Evolutionary conservation across 1,284 basidiomycete genomes (phyloP).

Genomic region (Naganishia cerealis): DNA sequence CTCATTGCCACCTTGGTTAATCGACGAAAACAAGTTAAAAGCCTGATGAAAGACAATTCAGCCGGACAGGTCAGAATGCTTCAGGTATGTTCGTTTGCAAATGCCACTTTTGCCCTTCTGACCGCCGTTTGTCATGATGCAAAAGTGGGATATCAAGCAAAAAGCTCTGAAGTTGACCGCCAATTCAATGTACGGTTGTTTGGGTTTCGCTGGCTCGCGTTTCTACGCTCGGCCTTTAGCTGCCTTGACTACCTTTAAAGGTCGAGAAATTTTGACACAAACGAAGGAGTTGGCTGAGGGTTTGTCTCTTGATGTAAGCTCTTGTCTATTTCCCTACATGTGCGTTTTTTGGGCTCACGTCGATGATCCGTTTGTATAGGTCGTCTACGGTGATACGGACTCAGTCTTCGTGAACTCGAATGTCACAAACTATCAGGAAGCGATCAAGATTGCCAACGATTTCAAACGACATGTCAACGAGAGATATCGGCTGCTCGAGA

Average conservation of each 20-base stretch:
- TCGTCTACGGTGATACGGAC: slow-evolving; percentile 98
- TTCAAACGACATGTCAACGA: slow-evolving; percentile 98
- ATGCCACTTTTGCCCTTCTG: background rate
- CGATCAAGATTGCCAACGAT: slow-evolving; percentile 83
- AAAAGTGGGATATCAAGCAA: slow-evolving; percentile 92
- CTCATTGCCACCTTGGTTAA: slow-evolving; percentile 93
- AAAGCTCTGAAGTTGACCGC: slow-evolving; percentile 96
- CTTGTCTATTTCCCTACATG: background rate
- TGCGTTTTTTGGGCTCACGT: background rate
- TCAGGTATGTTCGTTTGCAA: slow-evolving; percentile 64
- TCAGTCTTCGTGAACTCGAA: slow-evolving; percentile 98
- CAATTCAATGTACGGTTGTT: slow-evolving; percentile 99
- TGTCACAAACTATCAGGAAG: slow-evolving; percentile 80
- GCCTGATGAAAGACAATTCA: slow-evolving; percentile 87
- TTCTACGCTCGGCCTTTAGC: slow-evolving; percentile 97
- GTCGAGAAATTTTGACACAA: slow-evolving; percentile 92
- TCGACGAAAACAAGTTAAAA: slow-evolving; percentile 86
- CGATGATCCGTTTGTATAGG: slow-evolving; percentile 58
- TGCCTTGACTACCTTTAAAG: slow-evolving; percentile 95
- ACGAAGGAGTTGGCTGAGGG: slow-evolving; percentile 90
- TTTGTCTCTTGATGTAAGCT: slow-evolving; percentile 76
- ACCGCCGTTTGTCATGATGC: background rate
- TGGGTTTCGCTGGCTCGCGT: slow-evolving; percentile 94
- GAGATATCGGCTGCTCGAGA: slow-evolving; percentile 90
- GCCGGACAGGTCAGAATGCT: slow-evolving; percentile 73